A percentile compares a stretch with the other conserved stretches of the same genome.
Conservation (phyloP, 208 protist genomes). For the Leishmania arabica region DNA sequence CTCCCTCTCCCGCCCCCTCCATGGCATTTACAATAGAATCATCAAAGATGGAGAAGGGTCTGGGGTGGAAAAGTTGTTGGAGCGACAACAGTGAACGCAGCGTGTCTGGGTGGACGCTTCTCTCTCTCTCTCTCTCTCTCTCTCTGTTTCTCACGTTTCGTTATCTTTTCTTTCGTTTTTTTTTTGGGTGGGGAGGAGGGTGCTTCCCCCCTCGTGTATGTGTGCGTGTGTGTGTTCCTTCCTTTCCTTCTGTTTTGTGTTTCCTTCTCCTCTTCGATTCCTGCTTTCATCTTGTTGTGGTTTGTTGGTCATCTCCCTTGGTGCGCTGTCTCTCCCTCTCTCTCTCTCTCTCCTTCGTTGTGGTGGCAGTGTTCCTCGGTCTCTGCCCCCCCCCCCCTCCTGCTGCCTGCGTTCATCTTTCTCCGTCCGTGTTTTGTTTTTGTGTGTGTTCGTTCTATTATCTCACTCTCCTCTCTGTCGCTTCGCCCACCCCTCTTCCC, state of each 20-base stretch:
- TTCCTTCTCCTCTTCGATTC: neutral
- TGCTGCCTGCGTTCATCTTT: too few species aligned
- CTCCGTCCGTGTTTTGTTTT: too few species aligned
- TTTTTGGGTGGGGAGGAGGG: neutral
- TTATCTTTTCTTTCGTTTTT: neutral
- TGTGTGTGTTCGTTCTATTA: too few species aligned
- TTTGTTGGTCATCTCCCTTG: neutral
- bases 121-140: too few species aligned
- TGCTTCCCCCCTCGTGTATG: neutral
- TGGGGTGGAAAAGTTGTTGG: neutral
- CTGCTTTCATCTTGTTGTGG: neutral
- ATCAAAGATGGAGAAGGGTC: neutral
- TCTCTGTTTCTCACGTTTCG: too few species aligned
- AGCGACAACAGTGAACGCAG: neutral
- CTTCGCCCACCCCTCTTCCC: too few species aligned
- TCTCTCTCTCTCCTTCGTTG: too few species aligned
- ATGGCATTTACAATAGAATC: neutral
- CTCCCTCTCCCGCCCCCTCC: neutral
- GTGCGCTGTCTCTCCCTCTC: neutral
- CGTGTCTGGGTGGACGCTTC: too few species aligned
- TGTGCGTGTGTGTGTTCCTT: neutral
- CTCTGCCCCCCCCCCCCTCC: too few species aligned
- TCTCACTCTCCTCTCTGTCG: too few species aligned
- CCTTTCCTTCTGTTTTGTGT: neutral
- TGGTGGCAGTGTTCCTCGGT: too few species aligned